Evolutionary conservation across 805 yeast species (phyloP).

Genomic region (baker's yeast (Saccharomyces cerevisiae)): DNA sequence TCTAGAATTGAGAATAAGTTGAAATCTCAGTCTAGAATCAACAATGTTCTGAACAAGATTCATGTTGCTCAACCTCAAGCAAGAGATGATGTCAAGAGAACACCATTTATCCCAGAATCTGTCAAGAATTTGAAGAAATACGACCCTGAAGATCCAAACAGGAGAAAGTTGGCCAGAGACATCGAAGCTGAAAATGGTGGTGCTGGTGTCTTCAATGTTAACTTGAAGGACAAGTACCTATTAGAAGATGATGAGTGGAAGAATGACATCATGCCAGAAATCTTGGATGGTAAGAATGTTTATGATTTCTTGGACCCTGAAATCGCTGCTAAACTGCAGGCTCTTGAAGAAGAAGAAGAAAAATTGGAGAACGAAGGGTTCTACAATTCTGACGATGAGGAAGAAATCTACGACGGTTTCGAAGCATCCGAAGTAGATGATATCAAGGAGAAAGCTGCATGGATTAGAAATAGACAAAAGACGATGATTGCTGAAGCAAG

Average conservation of each 20-base stretch:
- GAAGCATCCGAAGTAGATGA: slow-evolving; percentile 58
- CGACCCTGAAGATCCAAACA: slow-evolving; percentile 71
- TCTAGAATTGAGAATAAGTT: slow-evolving; percentile 94
- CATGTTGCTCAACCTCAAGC: slow-evolving; percentile 87
- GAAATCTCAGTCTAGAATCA: slow-evolving; percentile 84
- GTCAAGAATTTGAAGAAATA: slow-evolving; percentile 54
- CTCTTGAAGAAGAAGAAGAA: slow-evolving; percentile 95
- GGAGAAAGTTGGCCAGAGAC: slow-evolving; percentile 77
- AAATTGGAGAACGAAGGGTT: slow-evolving; percentile 88
- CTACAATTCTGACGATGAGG: slow-evolving; percentile 76
- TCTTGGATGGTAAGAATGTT: slow-evolving; percentile 90
- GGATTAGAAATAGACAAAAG: slow-evolving; percentile 96
- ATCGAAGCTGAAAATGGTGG: slow-evolving; percentile 94
- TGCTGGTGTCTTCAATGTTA: slow-evolving; percentile 94
- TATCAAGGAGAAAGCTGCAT: slow-evolving; percentile 75
- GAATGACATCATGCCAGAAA: slow-evolving; percentile 93
- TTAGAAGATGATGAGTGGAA: slow-evolving; percentile 97
- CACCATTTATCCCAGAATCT: slow-evolving; percentile 75
- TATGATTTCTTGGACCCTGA: slow-evolving; percentile 97
- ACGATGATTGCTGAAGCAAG: slow-evolving; percentile 84
- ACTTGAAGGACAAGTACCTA: slow-evolving; percentile 83
- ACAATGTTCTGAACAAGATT: slow-evolving; percentile 84
- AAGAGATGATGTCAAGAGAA: slow-evolving; percentile 78
- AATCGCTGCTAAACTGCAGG: slow-evolving; percentile 85
- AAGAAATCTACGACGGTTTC: slow-evolving; percentile 61